Conservation (phyloP, 352 stramenopile genomes). For the Phytophthora vignae region DNA sequence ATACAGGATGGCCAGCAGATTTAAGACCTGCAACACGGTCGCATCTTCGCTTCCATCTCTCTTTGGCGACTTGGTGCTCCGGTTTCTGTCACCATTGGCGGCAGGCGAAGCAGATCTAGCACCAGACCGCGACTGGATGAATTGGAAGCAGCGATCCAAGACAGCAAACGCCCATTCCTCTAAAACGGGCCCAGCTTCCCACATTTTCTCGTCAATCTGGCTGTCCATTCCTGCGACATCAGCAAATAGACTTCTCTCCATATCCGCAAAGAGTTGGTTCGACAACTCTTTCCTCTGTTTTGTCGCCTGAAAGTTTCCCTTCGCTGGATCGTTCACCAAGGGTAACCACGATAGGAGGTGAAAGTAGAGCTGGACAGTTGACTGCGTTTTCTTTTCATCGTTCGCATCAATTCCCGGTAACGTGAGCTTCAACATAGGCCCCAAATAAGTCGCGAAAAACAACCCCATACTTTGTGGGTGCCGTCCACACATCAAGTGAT, state of each 20-base stretch:
- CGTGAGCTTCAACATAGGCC: slow-evolving; percentile 66
- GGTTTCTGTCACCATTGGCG: slow-evolving; percentile 24
- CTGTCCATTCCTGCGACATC: slow-evolving; percentile 35
- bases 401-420: slow-evolving; percentile 81
- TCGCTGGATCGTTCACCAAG: slow-evolving; percentile 70
- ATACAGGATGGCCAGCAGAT: slow-evolving; percentile 70
- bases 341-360: slow-evolving; percentile 73
- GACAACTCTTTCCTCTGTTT: slow-evolving; percentile 47
- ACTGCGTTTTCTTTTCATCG: slow-evolving; percentile 78
- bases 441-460: slow-evolving; percentile 67
- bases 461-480: slow-evolving; percentile 50
- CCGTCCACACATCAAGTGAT: slow-evolving; percentile 70
- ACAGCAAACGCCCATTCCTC: slow-evolving; percentile 75
- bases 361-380: slow-evolving; percentile 75
- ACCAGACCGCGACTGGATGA: slow-evolving; percentile 65
- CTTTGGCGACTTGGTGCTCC: slow-evolving; percentile 25
- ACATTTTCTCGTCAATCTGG: slow-evolving; percentile 61
- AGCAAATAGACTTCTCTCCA: slow-evolving; percentile 56
- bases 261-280: slow-evolving; percentile 47
- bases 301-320: slow-evolving; percentile 44
- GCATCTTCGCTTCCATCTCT: slow-evolving; percentile 49
- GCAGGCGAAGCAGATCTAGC: slow-evolving; percentile 39
- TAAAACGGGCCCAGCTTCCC: slow-evolving; percentile 63
- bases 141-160: slow-evolving; percentile 70
- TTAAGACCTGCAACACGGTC: slow-evolving; percentile 65